Evolutionary conservation across 441 rosid genomes (phyloP), one percentile per base, ranked within the genome.

Genomic region (Flueggea neowawraea): DNA sequence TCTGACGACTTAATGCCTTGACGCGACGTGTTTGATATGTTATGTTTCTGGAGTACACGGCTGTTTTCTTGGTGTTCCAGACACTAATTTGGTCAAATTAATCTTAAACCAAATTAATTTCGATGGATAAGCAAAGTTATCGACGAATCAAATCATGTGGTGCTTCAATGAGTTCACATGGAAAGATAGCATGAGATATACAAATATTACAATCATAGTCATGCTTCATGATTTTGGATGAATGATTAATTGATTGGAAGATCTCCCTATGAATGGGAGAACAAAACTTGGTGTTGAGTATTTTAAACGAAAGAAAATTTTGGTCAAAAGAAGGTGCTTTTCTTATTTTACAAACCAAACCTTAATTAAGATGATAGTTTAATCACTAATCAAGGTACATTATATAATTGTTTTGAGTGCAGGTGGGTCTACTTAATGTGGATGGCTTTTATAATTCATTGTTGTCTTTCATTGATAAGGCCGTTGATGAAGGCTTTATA

Each of bases 391-490:
- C 67, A 65, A 53, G 17, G 15, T 6, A 45, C 0, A 51, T 36
- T 66, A 36, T 60, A n/a, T 47, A 31, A 10, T 7, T 0, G 55
- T 15, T 48, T 13, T 17, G 54, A 6, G 13, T 74, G 77, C 80
- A 94, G 99, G 99, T 90, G 75, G 97, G 99, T 51, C 90, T 94
- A 17, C 73, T 94, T 79, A 94, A 94, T 71, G 96, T 94, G 43
- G 95, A 94, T 77, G 99, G 97, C n/a, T 94, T 66, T 73, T 94
- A 89, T 71, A 86, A 91, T 70, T 91, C 99, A 10, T 72, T 94
- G 72, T 75, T 94, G 69, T 78, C 82, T 63, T 90, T 94, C 52
- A 73, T 94, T 2, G 98, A 94, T 32, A 89, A 90, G 76, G 96
- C 99, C 41, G 96, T 94, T 0, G 97, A 88, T 65, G 98, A 94